These are phyloP conservation scores for Populus ilicifolia DNA, from an alignment of 345 rosid genomes.

Conservation along the genomic window DNA sequence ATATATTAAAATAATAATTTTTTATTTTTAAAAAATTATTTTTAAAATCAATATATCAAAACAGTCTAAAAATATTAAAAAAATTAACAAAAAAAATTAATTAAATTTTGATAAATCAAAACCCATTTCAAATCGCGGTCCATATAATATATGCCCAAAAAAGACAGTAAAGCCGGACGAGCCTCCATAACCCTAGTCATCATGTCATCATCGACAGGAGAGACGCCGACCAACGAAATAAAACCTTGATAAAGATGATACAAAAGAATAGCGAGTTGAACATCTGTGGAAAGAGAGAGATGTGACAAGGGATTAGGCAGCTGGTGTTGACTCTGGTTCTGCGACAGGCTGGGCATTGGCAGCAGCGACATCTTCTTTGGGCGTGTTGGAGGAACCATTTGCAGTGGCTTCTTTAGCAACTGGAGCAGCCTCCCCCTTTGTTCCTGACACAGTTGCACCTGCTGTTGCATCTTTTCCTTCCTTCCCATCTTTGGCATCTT, in stretches of 20 bases:
- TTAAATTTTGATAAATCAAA: background rate
- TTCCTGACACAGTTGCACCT: slow-evolving; percentile 14
- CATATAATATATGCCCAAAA: slow-evolving; percentile 1
- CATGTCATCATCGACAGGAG: background rate
- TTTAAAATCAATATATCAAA: too few species aligned
- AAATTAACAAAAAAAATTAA: too few species aligned
- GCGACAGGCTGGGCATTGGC: slow-evolving; percentile 23
- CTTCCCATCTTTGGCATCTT: slow-evolving; percentile 30
- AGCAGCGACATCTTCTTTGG: slow-evolving; percentile 28
- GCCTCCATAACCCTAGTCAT: background rate
- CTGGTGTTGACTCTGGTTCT: slow-evolving; percentile 31
- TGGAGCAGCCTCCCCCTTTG: slow-evolving; percentile 22
- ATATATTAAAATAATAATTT: too few species aligned
- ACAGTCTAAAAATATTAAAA: too few species aligned
- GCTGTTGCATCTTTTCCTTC: slow-evolving; percentile 19
- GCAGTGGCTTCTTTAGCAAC: slow-evolving; percentile 26
- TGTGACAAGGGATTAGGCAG: slow-evolving; percentile 23
- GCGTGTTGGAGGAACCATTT: slow-evolving; percentile 20
- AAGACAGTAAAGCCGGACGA: background rate
- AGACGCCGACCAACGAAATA: slow-evolving; percentile 1
- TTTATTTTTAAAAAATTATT: too few species aligned
- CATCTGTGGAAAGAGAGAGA: background rate
- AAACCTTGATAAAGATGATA: slow-evolving; percentile 5
- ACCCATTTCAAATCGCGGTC: background rate
- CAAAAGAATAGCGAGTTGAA: slow-evolving; percentile 16